Evolutionary conservation across 768 basidiomycete genomes (phyloP), one percentile per base, ranked within the genome.

Genomic region (Termitomyces sp.): DNA sequence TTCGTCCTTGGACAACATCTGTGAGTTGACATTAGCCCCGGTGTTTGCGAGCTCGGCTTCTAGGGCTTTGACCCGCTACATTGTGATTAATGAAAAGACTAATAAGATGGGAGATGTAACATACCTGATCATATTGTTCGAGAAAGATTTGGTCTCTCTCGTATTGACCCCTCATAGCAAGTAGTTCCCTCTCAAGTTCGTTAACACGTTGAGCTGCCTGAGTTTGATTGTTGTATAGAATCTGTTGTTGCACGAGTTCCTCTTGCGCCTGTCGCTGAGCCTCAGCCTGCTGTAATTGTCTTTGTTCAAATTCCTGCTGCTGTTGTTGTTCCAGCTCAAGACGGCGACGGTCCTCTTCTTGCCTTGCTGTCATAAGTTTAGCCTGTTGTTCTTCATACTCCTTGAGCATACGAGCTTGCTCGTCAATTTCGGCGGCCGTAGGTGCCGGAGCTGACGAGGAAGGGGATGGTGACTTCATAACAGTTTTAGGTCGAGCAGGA

Each of bases 61-160:
- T 50, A 98, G 79, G 3, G 92, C 91, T 81, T 98, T 97, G 56
- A 98, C 97, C 56, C 97, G 85, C 93, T 96, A 66, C 35, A 56
- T 50, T 52, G 26, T 16, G 7, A 61, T 66, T 26, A 22, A 46
- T 40, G 58, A n/a, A 30, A 41, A 47, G n/a, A 57, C 7, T 16
- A 7, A 41, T 33, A 43, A 35, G 48, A 48, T 55, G 28, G 1
- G 24, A 54, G 51, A 38, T 18, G 38, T 30, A 28, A 78, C 88
- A 54, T 72, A 96, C 94, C 43, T 89, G 83, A 68, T 99, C 97
- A 66, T 99, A 99, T 66, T 98, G 94, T 71, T 98, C 96, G 54
- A 99, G 78, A 71, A 99, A 85, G 63, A 99, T 88, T 70, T 99
- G 97, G 66, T 99, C 96, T 13, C 97, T 84, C 73, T 99, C 97